These are phyloP conservation scores for Colletotrichum lentis DNA, from an alignment of 2,329 filamentous ascomycete genomes.

Conservation along the genomic window DNA sequence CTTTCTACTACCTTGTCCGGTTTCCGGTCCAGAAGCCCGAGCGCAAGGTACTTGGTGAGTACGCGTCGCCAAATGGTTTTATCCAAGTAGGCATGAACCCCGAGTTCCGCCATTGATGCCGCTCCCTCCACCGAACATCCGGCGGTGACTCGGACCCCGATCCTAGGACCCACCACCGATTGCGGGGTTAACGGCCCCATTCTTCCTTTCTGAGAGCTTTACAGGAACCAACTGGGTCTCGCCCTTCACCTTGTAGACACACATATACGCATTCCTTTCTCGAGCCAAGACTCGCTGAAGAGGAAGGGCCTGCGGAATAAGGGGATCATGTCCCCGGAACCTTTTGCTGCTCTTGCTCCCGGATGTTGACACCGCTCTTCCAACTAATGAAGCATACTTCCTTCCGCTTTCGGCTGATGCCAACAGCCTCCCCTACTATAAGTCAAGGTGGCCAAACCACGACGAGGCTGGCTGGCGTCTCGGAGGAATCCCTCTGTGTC, in stretches of 20 bases:
- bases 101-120: background rate
- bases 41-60: background rate
- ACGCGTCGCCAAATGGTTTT: background rate
- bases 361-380: background rate
- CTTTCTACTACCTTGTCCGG: background rate
- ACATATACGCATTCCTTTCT: background rate
- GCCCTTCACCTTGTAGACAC: background rate
- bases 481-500: background rate
- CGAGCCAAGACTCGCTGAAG: background rate
- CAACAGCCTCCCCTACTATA: background rate
- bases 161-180: background rate
- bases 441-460: too few species aligned
- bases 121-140: background rate
- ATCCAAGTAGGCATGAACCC: background rate
- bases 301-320: background rate
- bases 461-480: too few species aligned
- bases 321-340: background rate
- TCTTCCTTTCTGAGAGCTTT: background rate
- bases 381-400: background rate
- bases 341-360: background rate
- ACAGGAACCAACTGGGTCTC: background rate
- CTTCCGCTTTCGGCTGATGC: background rate
- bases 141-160: background rate
- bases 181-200: background rate
- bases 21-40: background rate